These are phyloP conservation scores for Naganishia cerealis DNA, from an alignment of 1,284 basidiomycete species.

Conservation along the genomic window DNA sequence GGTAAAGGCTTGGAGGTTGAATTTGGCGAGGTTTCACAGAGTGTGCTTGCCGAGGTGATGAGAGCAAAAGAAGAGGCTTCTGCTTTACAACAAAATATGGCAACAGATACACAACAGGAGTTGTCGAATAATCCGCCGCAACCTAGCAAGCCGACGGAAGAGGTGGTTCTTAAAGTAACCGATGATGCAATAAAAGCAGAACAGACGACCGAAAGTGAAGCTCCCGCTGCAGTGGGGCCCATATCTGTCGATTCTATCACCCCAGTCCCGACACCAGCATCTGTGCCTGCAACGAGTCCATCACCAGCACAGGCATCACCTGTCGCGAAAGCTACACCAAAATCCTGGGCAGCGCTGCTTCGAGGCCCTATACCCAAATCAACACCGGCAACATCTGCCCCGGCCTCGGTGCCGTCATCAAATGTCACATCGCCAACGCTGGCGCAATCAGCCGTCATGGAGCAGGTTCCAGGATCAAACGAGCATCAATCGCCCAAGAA, in stretches of 20 bases:
- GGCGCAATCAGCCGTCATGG: conserved; percentile 47
- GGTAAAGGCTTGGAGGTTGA: background rate
- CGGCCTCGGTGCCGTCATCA: conserved; percentile 39
- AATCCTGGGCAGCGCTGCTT: conserved; percentile 76
- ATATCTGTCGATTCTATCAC: background rate
- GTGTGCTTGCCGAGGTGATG: conserved; percentile 3
- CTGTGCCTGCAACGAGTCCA: background rate
- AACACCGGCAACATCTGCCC: conserved; percentile 34
- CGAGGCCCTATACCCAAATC: conserved; percentile 41
- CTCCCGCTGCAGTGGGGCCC: background rate
- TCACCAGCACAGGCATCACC: conserved; percentile 40
- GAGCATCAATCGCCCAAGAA: conserved; percentile 1
- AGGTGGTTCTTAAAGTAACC: background rate
- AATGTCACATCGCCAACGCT: conserved; percentile 37
- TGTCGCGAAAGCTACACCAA: conserved; percentile 52
- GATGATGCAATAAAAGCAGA: background rate
- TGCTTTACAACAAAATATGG: background rate
- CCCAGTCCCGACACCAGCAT: background rate
- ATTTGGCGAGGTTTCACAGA: conserved; percentile 14
- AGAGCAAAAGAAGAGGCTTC: background rate
- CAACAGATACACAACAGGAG: background rate
- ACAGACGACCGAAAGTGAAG: background rate
- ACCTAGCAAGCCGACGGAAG: background rate
- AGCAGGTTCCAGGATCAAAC: conserved; percentile 43
- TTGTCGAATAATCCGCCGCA: background rate